phyloP scores from a whole-genome alignment of 768 basidiomycete genomes.

The Auriculariales sp. region DNA sequence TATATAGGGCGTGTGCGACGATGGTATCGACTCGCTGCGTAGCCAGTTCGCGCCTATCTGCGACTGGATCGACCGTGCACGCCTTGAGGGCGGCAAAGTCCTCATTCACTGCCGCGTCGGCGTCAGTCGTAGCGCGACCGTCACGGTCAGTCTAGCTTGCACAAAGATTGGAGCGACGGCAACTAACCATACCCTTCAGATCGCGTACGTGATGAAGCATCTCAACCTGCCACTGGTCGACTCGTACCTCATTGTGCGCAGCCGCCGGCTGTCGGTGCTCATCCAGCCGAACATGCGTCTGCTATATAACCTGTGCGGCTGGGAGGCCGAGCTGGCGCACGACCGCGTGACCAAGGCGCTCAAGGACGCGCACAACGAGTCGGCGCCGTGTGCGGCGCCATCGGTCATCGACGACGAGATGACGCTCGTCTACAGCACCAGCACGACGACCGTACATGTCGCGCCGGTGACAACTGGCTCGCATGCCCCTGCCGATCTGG shows the following conservation, averaged over 20 bases:
- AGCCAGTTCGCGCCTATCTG: conserved; percentile 80
- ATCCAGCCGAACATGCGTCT: conserved; percentile 96
- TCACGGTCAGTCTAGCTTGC: conserved; percentile 43
- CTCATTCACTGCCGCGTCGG: conserved; percentile 98
- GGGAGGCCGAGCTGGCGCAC: conserved; percentile 86
- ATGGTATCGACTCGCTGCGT: conserved; percentile 89
- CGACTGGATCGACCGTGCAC: conserved; percentile 84
- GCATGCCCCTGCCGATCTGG: not conserved
- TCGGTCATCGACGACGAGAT: not conserved
- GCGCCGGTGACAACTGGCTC: not conserved
- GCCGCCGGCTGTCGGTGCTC: conserved; percentile 74
- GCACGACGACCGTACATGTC: not conserved
- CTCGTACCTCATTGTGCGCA: conserved; percentile 86
- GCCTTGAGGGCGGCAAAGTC: conserved; percentile 71
- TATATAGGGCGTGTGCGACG: conserved; percentile 64
- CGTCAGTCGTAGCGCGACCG: conserved; percentile 88
- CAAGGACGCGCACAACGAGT: conserved; percentile 28
- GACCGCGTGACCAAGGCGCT: conserved; percentile 23
- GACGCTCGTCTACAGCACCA: not conserved
- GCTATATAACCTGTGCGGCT: conserved; percentile 85
- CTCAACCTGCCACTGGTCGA: conserved; percentile 74
- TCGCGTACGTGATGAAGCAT: conserved; percentile 96
- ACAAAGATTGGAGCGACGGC: not conserved
- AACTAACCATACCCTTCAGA: conserved; percentile 24
- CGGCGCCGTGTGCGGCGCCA: not conserved